Evolutionary conservation across 805 yeast species (phyloP).

Genomic region (Kodamaea neixiangensis): DNA sequence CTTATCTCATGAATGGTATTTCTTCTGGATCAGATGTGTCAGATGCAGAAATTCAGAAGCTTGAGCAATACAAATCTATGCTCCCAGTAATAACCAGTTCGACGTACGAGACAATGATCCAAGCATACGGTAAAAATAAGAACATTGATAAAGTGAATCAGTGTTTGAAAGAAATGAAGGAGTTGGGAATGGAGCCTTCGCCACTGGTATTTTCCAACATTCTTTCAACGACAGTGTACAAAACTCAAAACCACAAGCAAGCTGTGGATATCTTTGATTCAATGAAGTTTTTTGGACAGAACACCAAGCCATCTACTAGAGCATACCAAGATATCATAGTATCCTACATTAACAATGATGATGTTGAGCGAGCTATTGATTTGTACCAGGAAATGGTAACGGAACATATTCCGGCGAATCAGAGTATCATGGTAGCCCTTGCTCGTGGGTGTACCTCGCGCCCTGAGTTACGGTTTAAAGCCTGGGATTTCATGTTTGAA

Average conservation of each 20-base stretch:
- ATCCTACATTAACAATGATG: conserved; percentile 59
- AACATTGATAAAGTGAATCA: conserved; percentile 41
- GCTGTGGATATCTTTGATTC: conserved; percentile 78
- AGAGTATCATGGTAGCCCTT: conserved; percentile 49
- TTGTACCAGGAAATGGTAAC: conserved; percentile 67
- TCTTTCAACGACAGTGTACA: conserved; percentile 59
- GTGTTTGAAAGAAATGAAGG: conserved; percentile 39
- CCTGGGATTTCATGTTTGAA: conserved; percentile 79
- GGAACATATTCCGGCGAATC: conserved; percentile 29
- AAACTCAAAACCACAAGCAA: conserved; percentile 50
- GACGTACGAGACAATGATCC: conserved; percentile 47
- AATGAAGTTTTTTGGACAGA: conserved; percentile 74
- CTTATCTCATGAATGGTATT: conserved; percentile 39
- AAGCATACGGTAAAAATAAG: conserved; percentile 45
- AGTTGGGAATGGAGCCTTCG: conserved; percentile 41
- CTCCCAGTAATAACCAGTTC: conserved; percentile 27
- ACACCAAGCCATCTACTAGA: conserved; percentile 64
- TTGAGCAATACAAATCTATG: conserved; percentile 36
- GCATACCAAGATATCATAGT: conserved; percentile 75
- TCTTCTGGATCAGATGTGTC: conserved; percentile 24
- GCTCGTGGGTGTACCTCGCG: conserved; percentile 70
- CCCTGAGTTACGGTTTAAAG: conserved; percentile 48
- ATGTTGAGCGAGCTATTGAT: conserved; percentile 75
- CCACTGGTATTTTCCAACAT: conserved; percentile 54
- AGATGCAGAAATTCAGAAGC: conserved; percentile 21